Percentiles rank a stretch among this genome's conserved stretches.
phyloP scores from a whole-genome alignment of 2,329 filamentous ascomycete species.

The Corynespora cassiicola region DNA sequence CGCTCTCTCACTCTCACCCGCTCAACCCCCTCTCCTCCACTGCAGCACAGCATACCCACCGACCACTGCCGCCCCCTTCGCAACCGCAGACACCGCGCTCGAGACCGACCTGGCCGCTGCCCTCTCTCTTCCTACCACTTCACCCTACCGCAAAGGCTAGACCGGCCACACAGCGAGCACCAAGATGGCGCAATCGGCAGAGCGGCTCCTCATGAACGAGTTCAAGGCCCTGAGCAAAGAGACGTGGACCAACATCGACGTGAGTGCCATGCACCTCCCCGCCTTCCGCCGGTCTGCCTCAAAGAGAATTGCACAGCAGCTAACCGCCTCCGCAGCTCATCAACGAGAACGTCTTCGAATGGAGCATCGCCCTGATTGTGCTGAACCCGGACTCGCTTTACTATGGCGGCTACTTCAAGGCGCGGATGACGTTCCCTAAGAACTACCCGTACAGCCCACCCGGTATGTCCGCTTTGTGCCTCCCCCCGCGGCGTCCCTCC shows the following conservation, averaged over 20 bases:
- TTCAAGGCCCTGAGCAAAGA: constrained; percentile 82
- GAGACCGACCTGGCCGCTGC: neutral
- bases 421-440: constrained; percentile 82
- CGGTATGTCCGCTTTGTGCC: too few species aligned
- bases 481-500: neutral
- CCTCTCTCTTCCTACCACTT: neutral
- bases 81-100: too few species aligned
- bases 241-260: constrained; percentile 92
- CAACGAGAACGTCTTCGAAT: constrained; percentile 83
- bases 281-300: neutral
- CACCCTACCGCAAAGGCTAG: constrained; percentile 3
- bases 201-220: constrained; percentile 89
- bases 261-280: constrained; percentile 48
- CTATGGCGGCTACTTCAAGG: constrained; percentile 92
- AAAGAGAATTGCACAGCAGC: constrained; percentile 18
- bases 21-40: neutral
- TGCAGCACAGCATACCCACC: too few species aligned
- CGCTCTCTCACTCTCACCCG: neutral
- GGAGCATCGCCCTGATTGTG: constrained; percentile 88
- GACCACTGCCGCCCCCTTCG: too few species aligned
- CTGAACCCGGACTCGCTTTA: constrained; percentile 91
- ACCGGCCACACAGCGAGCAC: constrained; percentile 1
- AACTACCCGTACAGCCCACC: constrained; percentile 93
- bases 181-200: constrained; percentile 57
- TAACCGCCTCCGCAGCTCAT: constrained; percentile 63